Percentiles rank a stretch among this genome's conserved stretches.
Evolutionary conservation across 2,329 filamentous ascomycete genomes (phyloP).

Genomic region (Sporothrix phasma): DNA sequence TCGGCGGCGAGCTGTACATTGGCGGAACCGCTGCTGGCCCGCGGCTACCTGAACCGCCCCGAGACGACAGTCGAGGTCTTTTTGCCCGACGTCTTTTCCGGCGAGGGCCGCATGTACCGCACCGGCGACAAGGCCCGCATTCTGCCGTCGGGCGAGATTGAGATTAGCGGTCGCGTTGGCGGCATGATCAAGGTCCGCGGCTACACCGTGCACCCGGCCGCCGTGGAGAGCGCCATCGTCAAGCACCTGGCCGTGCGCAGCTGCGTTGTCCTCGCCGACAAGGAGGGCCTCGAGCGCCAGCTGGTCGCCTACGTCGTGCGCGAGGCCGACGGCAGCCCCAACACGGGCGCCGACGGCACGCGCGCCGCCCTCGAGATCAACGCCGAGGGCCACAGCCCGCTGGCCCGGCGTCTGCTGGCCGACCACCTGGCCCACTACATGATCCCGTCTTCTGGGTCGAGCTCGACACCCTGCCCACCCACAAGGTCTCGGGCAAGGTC

Average conservation of each 20-base stretch:
- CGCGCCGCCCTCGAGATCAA: slow-evolving; percentile 52
- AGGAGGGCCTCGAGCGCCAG: slow-evolving; percentile 65
- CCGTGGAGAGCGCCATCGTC: slow-evolving; percentile 63
- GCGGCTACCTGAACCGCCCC: slow-evolving; percentile 70
- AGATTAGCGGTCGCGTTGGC: slow-evolving; percentile 67
- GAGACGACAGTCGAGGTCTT: slow-evolving; percentile 69
- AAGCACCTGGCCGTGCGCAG: slow-evolving; percentile 59
- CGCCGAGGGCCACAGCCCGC: slow-evolving; percentile 60
- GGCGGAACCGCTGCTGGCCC: slow-evolving; percentile 63
- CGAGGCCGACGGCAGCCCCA: slow-evolving; percentile 43
- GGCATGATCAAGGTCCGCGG: slow-evolving; percentile 75
- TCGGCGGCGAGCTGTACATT: slow-evolving; percentile 63
- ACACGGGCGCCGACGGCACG: slow-evolving; percentile 21
- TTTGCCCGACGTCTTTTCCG: slow-evolving; percentile 52
- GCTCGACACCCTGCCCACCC: slow-evolving; percentile 59
- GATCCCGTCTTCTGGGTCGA: slow-evolving; percentile 70
- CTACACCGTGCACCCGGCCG: slow-evolving; percentile 67
- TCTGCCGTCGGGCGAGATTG: slow-evolving; percentile 56
- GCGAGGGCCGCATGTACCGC: slow-evolving; percentile 56
- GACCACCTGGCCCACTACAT: slow-evolving; percentile 69
- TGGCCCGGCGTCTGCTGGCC: slow-evolving; percentile 54
- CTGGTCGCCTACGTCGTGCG: slow-evolving; percentile 67
- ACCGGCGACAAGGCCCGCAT: slow-evolving; percentile 63
- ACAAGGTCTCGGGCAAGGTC: slow-evolving; percentile 70
- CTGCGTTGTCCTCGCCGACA: slow-evolving; percentile 63